Conservation (phyloP, 2,329 filamentous ascomycete genomes). For the Pseudopyrenochaeta lycopersici region DNA sequence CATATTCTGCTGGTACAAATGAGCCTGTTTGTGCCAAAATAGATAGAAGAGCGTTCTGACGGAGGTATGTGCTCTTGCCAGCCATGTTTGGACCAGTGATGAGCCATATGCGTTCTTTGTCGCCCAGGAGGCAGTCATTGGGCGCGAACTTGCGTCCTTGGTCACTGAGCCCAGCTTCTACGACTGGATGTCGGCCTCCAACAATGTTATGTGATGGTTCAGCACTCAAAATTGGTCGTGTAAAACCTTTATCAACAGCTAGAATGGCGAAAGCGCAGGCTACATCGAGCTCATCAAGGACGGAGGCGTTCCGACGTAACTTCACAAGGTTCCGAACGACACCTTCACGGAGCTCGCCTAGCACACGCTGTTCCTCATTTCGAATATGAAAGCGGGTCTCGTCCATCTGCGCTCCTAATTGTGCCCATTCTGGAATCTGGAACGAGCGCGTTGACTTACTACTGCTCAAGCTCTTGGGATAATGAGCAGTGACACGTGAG, state of each 20-base stretch:
- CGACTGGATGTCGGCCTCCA: slow-evolving; percentile 89
- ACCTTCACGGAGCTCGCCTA: slow-evolving; percentile 74
- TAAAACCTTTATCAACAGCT: slow-evolving; percentile 76
- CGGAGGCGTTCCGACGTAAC: slow-evolving; percentile 86
- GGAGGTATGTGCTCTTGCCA: slow-evolving; percentile 93
- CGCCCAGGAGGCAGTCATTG: slow-evolving; percentile 88
- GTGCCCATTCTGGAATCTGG: slow-evolving; percentile 83
- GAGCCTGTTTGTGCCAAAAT: slow-evolving; percentile 92
- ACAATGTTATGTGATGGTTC: slow-evolving; percentile 75
- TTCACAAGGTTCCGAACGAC: slow-evolving; percentile 86
- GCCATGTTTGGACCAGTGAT: slow-evolving; percentile 96
- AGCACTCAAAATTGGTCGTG: slow-evolving; percentile 75
- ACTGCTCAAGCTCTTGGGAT: slow-evolving; percentile 70
- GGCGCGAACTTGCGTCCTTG: slow-evolving; percentile 83
- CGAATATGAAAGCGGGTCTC: slow-evolving; percentile 80
- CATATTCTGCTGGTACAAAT: slow-evolving; percentile 89
- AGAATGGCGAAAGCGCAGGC: slow-evolving; percentile 84
- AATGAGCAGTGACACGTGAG: slow-evolving; percentile 42
- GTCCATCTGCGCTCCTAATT: slow-evolving; percentile 81
- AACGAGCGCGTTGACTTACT: slow-evolving; percentile 88
- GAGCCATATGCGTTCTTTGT: slow-evolving; percentile 73
- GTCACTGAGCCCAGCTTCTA: slow-evolving; percentile 81
- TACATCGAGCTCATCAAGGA: slow-evolving; percentile 93
- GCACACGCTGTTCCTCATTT: slow-evolving; percentile 83
- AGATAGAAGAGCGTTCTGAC: slow-evolving; percentile 93